These are phyloP conservation scores for Phaeosphaeria sp. DNA, from an alignment of 2,329 filamentous ascomycete species.

Conservation along the genomic window DNA sequence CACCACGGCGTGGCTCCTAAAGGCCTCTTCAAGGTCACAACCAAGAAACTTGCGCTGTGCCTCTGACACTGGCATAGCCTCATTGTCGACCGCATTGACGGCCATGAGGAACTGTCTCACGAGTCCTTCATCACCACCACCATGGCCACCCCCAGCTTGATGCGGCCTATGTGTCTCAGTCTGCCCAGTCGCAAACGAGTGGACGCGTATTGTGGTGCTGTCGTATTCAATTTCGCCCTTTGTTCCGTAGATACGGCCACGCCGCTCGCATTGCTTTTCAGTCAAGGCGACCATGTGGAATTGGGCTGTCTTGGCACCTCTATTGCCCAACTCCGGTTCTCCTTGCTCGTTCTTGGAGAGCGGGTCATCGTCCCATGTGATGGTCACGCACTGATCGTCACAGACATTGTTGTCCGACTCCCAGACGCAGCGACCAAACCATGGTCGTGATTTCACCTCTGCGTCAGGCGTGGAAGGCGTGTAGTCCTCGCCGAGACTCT, in stretches of 20 bases:
- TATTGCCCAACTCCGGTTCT: conserved; percentile 29
- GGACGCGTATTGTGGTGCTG: conserved; percentile 74
- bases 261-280: conserved; percentile 82
- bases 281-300: conserved; percentile 97
- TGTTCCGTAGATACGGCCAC: conserved; percentile 85
- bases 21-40: conserved; percentile 82
- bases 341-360: conserved; percentile 29
- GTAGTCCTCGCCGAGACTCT: conserved; percentile 62
- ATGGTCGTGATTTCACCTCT: conserved; percentile 59
- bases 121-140: conserved; percentile 81
- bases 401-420: conserved; percentile 92
- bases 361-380: conserved; percentile 81
- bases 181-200: conserved; percentile 70
- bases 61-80: conserved; percentile 67
- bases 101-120: conserved; percentile 83
- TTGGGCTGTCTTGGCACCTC: conserved; percentile 80
- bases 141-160: conserved; percentile 68
- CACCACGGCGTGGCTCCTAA: conserved; percentile 90
- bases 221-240: conserved; percentile 87
- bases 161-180: conserved; percentile 66
- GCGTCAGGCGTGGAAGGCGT: conserved; percentile 59
- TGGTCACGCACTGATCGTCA: conserved; percentile 89
- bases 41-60: conserved; percentile 81
- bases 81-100: conserved; percentile 77
- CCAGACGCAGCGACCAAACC: conserved; percentile 96